phyloP scores from a whole-genome alignment of 2,329 filamentous ascomycete genomes.

The Paracamarosporium sp. region DNA sequence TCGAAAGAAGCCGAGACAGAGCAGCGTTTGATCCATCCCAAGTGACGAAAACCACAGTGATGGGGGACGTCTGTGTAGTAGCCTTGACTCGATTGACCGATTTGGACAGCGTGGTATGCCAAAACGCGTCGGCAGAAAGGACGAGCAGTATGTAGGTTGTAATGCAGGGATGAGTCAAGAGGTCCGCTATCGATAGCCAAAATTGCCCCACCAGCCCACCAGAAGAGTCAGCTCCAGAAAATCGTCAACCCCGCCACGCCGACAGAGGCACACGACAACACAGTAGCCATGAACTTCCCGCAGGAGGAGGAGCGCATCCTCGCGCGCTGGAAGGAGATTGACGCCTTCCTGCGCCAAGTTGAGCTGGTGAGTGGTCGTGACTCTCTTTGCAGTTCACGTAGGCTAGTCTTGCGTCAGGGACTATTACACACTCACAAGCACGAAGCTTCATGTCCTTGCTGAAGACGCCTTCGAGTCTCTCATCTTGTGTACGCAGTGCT shows the following conservation, averaged over 20 bases:
- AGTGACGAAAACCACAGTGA: background rate
- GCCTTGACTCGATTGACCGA: background rate
- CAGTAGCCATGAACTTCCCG: conserved; percentile 89
- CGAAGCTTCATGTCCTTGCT: background rate
- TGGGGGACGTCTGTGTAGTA: background rate
- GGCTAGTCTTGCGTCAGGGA: background rate
- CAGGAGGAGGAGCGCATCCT: conserved; percentile 88
- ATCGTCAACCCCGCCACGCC: conserved; percentile 35
- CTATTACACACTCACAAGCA: background rate
- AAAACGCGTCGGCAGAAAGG: background rate
- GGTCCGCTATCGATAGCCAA: conserved; percentile 29
- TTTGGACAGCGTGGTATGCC: background rate
- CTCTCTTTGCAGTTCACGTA: background rate
- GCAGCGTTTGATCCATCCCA: background rate
- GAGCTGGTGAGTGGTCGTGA: conserved; percentile 62
- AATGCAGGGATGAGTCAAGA: background rate
- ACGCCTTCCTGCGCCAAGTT: conserved; percentile 87
- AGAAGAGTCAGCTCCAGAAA: conserved; percentile 33
- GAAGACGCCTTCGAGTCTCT: background rate
- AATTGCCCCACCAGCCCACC: conserved; percentile 21
- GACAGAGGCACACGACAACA: conserved; percentile 24
- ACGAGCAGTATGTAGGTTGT: background rate
- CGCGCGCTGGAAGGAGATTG: conserved; percentile 86
- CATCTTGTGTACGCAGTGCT: conserved; percentile 3
- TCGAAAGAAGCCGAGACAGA: background rate